phyloP scores from a whole-genome alignment of 768 basidiomycete genomes.

The Exidia glandulosa region DNA sequence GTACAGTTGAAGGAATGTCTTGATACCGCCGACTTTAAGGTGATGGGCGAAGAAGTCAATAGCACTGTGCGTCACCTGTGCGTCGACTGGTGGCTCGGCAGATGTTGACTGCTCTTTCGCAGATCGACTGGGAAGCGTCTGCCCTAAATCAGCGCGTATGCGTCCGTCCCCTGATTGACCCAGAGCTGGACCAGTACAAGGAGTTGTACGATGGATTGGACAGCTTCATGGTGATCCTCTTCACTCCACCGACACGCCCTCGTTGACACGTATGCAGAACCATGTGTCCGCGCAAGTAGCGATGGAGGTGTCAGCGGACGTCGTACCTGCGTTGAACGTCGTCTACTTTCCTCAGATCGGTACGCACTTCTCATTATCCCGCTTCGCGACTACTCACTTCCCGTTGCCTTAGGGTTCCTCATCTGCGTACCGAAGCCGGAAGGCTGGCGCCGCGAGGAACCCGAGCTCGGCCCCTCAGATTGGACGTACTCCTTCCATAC shows the following conservation, averaged over 20 bases:
- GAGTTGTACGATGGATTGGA: slow-evolving; percentile 79
- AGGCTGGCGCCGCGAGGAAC: slow-evolving; percentile 48
- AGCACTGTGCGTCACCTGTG: slow-evolving; percentile 42
- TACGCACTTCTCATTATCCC: slow-evolving; percentile 15
- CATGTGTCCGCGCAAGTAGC: slow-evolving; percentile 68
- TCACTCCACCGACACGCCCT: not conserved
- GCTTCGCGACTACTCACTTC: not conserved
- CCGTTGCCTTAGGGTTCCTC: slow-evolving; percentile 71
- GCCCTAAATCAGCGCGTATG: slow-evolving; percentile 53
- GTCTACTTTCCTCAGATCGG: slow-evolving; percentile 95
- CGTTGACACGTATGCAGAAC: slow-evolving; percentile 36
- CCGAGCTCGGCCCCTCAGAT: slow-evolving; percentile 47
- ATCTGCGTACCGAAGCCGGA: slow-evolving; percentile 67
- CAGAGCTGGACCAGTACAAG: slow-evolving; percentile 75
- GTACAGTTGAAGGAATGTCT: slow-evolving; percentile 44
- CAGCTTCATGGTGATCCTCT: slow-evolving; percentile 57
- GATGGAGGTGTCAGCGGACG: slow-evolving; percentile 44
- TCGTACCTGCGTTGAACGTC: slow-evolving; percentile 64
- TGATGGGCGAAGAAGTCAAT: slow-evolving; percentile 60
- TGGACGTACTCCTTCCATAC: slow-evolving; percentile 83
- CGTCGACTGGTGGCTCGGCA: too few relatives aligned
- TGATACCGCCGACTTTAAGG: slow-evolving; percentile 51
- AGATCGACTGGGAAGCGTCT: slow-evolving; percentile 97
- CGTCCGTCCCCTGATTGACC: slow-evolving; percentile 68
- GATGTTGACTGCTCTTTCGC: too few relatives aligned